A percentile compares a stretch with the other conserved stretches of the same genome.
These are phyloP conservation scores for Spongospora subterranea DNA, from an alignment of 208 protist species.

Conservation along the genomic window DNA sequence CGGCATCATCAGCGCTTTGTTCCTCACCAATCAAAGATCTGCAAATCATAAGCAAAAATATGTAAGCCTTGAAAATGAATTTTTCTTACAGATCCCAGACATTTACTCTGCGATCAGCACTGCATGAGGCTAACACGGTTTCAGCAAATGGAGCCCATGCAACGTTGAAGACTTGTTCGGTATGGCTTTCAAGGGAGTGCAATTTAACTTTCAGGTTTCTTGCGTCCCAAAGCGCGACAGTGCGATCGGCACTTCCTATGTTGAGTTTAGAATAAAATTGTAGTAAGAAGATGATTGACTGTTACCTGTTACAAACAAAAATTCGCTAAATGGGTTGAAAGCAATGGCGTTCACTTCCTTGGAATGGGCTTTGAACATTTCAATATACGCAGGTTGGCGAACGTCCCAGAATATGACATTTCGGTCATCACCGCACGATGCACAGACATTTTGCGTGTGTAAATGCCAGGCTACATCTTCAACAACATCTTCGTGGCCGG, in stretches of 20 bases:
- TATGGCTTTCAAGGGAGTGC: conserved; percentile 75
- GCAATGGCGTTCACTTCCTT: conserved; percentile 83
- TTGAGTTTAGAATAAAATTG: not conserved
- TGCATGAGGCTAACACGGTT: conserved; percentile 79
- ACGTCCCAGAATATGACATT: conserved; percentile 75
- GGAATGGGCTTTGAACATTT: conserved; percentile 74
- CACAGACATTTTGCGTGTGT: conserved; percentile 83
- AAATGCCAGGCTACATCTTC: conserved; percentile 91
- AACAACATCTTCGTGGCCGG: conserved; percentile 75
- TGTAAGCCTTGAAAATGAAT: not conserved
- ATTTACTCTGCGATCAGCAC: conserved; percentile 72
- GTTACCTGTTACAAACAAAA: conserved; percentile 81
- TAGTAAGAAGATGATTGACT: not conserved
- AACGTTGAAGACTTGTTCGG: conserved; percentile 76
- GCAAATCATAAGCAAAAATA: not conserved
- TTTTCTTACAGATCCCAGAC: conserved; percentile 37
- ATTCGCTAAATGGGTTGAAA: conserved; percentile 86
- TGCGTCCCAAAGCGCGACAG: conserved; percentile 84
- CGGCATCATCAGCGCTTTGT: conserved; percentile 82
- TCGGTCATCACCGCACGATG: conserved; percentile 90
- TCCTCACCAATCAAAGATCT: conserved; percentile 79
- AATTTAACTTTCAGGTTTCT: conserved; percentile 81
- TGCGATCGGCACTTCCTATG: conserved; percentile 46
- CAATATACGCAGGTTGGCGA: conserved; percentile 59
- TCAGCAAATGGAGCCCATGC: conserved; percentile 79